Conservation (phyloP, 2,329 filamentous ascomycete species). For the Aspergillus flavus region DNA sequence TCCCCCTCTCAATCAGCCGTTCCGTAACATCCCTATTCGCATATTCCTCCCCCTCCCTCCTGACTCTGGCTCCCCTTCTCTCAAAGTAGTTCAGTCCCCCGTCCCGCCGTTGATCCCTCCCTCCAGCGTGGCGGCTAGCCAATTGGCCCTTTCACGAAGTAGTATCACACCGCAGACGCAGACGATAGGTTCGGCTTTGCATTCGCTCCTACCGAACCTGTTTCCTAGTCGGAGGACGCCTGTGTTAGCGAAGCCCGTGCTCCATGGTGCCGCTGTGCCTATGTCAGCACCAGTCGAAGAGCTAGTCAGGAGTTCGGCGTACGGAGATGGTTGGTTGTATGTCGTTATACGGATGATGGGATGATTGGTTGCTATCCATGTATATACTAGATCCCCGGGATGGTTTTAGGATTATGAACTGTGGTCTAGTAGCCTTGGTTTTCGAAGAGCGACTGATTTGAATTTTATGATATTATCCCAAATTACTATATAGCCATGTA, state of each 20-base stretch:
- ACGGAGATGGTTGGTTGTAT: constrained; percentile 90
- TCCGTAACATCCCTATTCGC: constrained; percentile 83
- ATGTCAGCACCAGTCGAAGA: constrained; percentile 80
- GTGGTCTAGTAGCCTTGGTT: neutral
- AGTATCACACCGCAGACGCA: constrained; percentile 55
- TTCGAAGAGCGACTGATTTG: neutral
- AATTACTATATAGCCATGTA: neutral
- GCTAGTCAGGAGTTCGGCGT: constrained; percentile 77
- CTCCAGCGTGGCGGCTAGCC: constrained; percentile 28
- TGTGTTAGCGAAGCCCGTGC: constrained; percentile 77
- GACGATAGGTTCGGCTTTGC: constrained; percentile 76
- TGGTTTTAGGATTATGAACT: neutral
- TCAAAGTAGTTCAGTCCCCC: constrained; percentile 76
- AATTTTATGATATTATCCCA: neutral
- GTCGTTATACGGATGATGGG: constrained; percentile 74
- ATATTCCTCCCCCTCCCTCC: constrained; percentile 78
- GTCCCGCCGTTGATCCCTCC: constrained; percentile 56
- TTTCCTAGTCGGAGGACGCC: constrained; percentile 87
- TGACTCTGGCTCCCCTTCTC: constrained; percentile 47
- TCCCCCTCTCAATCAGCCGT: constrained; percentile 64
- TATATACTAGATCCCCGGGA: neutral
- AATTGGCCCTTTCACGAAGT: constrained; percentile 20
- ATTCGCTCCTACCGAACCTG: constrained; percentile 72
- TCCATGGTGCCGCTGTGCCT: constrained; percentile 84
- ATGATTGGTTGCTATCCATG: too few relatives aligned